A percentile compares a stretch with the other conserved stretches of the same genome.
These are phyloP conservation scores for Parasarocladium wereldwijsianum DNA, from an alignment of 2,329 filamentous ascomycete species.

Conservation along the genomic window DNA sequence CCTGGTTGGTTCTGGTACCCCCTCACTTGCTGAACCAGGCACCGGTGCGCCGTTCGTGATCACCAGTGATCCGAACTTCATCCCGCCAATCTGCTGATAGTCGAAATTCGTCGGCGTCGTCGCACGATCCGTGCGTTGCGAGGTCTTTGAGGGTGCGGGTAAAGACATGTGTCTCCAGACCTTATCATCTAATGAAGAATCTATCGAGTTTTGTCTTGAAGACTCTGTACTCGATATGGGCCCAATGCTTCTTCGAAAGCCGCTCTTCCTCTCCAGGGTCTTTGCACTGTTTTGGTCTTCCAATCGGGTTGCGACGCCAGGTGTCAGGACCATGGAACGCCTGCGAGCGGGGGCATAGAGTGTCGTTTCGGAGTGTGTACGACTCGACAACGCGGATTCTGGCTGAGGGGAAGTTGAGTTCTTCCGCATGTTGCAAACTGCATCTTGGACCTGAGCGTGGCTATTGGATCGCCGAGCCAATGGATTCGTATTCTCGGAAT, in stretches of 20 bases:
- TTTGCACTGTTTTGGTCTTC: constrained; percentile 9
- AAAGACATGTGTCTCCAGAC: constrained; percentile 18
- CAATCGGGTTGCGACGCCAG: constrained; percentile 32
- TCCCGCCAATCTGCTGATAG: constrained; percentile 46
- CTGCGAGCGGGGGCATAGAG: constrained; percentile 32
- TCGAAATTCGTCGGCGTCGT: constrained; percentile 28
- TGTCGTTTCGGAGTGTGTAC: constrained; percentile 30
- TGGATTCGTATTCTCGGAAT: neutral
- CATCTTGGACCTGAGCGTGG: neutral
- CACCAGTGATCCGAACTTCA: constrained; percentile 46
- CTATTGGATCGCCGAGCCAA: constrained; percentile 1
- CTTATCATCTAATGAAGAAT: constrained; percentile 20
- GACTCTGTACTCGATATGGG: constrained; percentile 21
- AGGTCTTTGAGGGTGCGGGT: constrained; percentile 9
- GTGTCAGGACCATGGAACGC: constrained; percentile 31
- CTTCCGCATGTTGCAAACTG: constrained; percentile 1
- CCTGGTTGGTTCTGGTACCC: too few species aligned
- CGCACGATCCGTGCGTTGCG: constrained; percentile 12
- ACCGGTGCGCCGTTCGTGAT: constrained; percentile 46
- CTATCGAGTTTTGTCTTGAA: constrained; percentile 23
- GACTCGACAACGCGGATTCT: neutral
- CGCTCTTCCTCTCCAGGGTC: constrained; percentile 12
- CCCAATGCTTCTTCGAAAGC: constrained; percentile 22
- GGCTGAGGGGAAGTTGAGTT: constrained; percentile 1
- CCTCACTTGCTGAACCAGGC: constrained; percentile 21